phyloP scores from a whole-genome alignment of 176 grass and related monocot species.

The Aegilops speltoides region DNA sequence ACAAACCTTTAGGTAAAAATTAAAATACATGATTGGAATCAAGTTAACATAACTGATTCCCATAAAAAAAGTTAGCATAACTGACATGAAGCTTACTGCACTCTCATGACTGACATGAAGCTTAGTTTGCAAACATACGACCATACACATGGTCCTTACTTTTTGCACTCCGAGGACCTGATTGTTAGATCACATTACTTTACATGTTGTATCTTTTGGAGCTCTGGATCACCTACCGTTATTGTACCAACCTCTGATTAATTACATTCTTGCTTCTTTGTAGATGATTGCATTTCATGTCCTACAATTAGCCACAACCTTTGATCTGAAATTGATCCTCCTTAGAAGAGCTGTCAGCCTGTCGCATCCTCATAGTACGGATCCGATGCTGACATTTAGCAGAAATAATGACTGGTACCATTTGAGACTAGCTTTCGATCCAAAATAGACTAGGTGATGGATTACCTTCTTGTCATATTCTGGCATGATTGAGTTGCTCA shows the following conservation, averaged over 20 bases:
- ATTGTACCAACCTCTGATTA: not conserved
- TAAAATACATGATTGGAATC: too few relatives aligned
- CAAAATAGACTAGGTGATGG: not conserved
- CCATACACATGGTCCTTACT: not conserved
- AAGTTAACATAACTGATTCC: too few relatives aligned
- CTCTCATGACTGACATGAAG: not conserved
- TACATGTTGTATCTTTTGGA: not conserved
- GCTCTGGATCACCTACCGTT: not conserved
- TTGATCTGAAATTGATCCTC: not conserved
- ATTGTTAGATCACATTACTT: not conserved
- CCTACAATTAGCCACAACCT: not conserved
- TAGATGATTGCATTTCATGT: conserved; percentile 6
- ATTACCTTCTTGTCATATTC: not conserved
- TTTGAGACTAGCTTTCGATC: not conserved
- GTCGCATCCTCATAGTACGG: conserved; percentile 13
- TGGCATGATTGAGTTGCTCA: conserved; percentile 4
- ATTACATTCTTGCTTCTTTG: not conserved
- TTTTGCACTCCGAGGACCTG: not conserved
- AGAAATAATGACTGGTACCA: not conserved
- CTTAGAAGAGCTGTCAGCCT: conserved; percentile 4
- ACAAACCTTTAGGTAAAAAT: too few relatives aligned
- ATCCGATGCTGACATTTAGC: not conserved
- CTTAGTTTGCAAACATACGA: not conserved
- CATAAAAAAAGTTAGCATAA: too few relatives aligned
- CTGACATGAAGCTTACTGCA: too few relatives aligned